Evolutionary conservation across 305 asterid genomes (phyloP), one percentile per base, ranked within the genome.

Genomic region (Fraxinus sp.): DNA sequence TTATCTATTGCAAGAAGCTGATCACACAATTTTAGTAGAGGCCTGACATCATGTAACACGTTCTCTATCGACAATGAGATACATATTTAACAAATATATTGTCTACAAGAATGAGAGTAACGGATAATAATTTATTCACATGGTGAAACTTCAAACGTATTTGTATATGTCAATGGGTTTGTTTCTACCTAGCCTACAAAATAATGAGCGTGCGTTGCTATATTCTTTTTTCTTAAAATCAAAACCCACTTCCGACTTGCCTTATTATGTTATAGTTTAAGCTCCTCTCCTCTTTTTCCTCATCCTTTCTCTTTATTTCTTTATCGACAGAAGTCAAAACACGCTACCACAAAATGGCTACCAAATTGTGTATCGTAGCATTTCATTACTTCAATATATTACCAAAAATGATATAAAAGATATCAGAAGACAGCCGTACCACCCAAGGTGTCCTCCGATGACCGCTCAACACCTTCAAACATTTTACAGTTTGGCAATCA

Each of bases 401-500:
- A 75, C 43, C 84, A 74, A 24, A 72, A 81, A 6, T 36, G 33
- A 78, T 70, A 39, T 30, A 59, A 5, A 36, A 77, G 46, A 68
- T 75, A 13, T 46, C 77, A 77, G 86, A 86, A 86, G 86, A 87
- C 64, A 88, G 68, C 77, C 94, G 89, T 90, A 96, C 98, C 98
- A 93, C 98, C 99, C 99, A 96, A 72, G 99, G 98, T 52, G 98
- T 94, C 88, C 99, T 91, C 81, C 97, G 94, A 89, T 96, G 99
- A 84, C 99, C 99, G 81, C 92, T 94, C 84, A 96, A 90, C 88
- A 93, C 98, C 89, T 96, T 96, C 85, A 92, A 87, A 91, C 98
- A 96, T 79, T 89, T 92, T 82, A 98, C 97, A 79, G 93, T 94
- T 88, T 87, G 97, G 87, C 92, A 93, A 86, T 96, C 94, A 70